phyloP scores from a whole-genome alignment of 805 yeast species.

The Candida mattraensis region DNA sequence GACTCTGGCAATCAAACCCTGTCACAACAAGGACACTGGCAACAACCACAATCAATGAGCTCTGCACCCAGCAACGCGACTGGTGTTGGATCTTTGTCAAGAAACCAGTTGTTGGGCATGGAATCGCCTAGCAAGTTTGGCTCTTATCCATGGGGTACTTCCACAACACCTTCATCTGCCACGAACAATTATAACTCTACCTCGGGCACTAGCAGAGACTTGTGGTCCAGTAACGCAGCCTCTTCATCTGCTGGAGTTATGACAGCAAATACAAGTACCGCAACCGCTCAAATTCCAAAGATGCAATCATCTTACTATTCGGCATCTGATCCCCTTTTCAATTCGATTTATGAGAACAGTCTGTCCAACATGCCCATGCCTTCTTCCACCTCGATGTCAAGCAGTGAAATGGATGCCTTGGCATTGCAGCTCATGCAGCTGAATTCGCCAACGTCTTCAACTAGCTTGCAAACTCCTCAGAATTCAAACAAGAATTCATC shows the following conservation, averaged over 20 bases:
- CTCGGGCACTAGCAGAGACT: slow-evolving; percentile 16
- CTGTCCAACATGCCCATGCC: slow-evolving; percentile 11
- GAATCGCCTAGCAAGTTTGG: slow-evolving; percentile 14
- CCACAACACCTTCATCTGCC: slow-evolving; percentile 14
- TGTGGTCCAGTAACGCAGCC: slow-evolving; percentile 21
- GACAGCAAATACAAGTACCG: slow-evolving; percentile 14
- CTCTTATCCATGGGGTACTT: slow-evolving; percentile 17
- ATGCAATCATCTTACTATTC: slow-evolving; percentile 15
- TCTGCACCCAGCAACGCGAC: too few species aligned
- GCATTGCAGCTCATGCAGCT: slow-evolving; percentile 29
- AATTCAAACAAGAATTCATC: slow-evolving; percentile 3
- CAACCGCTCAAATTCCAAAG: slow-evolving; percentile 12
- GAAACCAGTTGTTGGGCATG: slow-evolving; percentile 13
- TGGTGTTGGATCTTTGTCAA: slow-evolving; percentile 8
- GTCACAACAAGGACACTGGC: slow-evolving; percentile 10
- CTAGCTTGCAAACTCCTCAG: slow-evolving; percentile 6
- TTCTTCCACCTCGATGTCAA: slow-evolving; percentile 14
- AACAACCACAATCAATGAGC: slow-evolving; percentile 8
- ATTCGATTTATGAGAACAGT: slow-evolving; percentile 14
- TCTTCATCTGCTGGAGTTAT: slow-evolving; percentile 15
- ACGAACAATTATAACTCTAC: slow-evolving; percentile 13
- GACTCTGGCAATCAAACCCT: slow-evolving; percentile 7
- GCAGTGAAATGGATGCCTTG: slow-evolving; percentile 30
- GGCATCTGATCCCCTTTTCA: slow-evolving; percentile 15
- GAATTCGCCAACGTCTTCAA: slow-evolving; percentile 14